Evolutionary conservation across 805 yeast species (phyloP).

Genomic region (Nakazawaea peltata): DNA sequence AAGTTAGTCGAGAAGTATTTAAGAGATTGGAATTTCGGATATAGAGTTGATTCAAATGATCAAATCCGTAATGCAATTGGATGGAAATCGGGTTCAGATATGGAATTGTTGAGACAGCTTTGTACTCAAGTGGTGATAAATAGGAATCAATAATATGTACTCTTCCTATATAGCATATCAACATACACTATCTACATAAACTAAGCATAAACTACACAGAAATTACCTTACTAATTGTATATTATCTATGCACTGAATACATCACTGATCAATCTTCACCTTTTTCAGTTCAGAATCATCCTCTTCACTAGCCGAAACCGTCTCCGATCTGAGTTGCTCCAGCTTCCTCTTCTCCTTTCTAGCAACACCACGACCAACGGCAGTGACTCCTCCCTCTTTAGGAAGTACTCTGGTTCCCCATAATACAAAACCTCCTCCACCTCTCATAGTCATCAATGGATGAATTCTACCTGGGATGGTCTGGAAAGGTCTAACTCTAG

Average conservation of each 20-base stretch:
- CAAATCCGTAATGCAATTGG: constrained; percentile 59
- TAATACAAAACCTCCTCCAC: constrained; percentile 85
- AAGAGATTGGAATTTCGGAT: constrained; percentile 40
- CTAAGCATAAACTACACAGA: too few relatives aligned
- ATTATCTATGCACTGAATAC: too few relatives aligned
- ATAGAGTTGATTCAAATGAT: constrained; percentile 40
- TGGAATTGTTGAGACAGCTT: constrained; percentile 8
- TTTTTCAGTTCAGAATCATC: constrained; percentile 6
- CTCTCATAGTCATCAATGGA: constrained; percentile 89
- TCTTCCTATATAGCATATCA: too few relatives aligned
- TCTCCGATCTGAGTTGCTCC: too few relatives aligned
- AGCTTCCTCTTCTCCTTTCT: constrained; percentile 24
- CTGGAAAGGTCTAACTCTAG: constrained; percentile 81
- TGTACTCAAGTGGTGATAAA: too few relatives aligned
- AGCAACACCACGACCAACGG: constrained; percentile 58
- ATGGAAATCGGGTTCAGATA: constrained; percentile 28
- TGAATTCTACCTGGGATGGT: constrained; percentile 91
- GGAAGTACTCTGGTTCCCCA: constrained; percentile 79
- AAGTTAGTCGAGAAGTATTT: constrained; percentile 1
- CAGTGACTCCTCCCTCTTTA: constrained; percentile 44
- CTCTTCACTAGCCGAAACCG: too few relatives aligned
- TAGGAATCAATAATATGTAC: too few relatives aligned
- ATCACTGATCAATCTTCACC: background rate
- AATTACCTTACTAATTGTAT: too few relatives aligned
- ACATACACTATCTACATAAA: too few relatives aligned